phyloP scores from a whole-genome alignment of 1,284 basidiomycete species.

The Ceratobasidium sp. region DNA sequence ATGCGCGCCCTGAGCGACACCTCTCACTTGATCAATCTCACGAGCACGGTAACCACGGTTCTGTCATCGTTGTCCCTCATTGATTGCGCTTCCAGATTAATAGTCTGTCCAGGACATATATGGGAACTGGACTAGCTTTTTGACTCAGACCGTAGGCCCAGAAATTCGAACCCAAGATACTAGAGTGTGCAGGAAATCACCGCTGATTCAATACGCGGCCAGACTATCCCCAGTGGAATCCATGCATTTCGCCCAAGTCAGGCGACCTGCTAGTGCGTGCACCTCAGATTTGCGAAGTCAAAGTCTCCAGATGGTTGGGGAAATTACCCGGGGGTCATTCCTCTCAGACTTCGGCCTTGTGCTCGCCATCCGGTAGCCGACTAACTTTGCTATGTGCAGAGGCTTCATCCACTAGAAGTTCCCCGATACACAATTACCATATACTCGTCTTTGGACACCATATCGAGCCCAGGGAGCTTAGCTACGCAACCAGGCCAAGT shows the following conservation, averaged over 20 bases:
- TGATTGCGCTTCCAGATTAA: conserved; percentile 25
- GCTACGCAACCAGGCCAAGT: conserved; percentile 17
- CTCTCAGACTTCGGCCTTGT: conserved; percentile 15
- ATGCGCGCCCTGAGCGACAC: neutral
- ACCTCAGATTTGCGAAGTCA: conserved; percentile 31
- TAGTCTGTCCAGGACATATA: conserved; percentile 22
- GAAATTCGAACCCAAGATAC: conserved; percentile 22
- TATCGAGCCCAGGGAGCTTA: conserved; percentile 1
- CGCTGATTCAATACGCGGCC: conserved; percentile 10
- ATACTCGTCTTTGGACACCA: conserved; percentile 27
- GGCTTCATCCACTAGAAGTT: conserved; percentile 39
- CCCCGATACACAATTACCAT: conserved; percentile 24
- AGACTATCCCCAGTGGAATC: conserved; percentile 36
- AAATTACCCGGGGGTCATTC: conserved; percentile 17
- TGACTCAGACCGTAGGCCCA: conserved; percentile 18
- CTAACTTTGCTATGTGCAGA: conserved; percentile 10
- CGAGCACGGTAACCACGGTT: conserved; percentile 35
- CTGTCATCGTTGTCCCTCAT: conserved; percentile 34
- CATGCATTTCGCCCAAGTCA: conserved; percentile 32
- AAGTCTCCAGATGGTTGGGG: conserved; percentile 38
- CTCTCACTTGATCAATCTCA: conserved; percentile 36
- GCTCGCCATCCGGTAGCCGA: conserved; percentile 18
- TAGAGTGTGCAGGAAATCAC: conserved; percentile 22
- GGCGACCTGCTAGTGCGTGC: conserved; percentile 30
- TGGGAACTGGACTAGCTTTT: conserved; percentile 27